Percentiles rank a stretch among this genome's conserved stretches.
Evolutionary conservation across 2,329 filamentous ascomycete genomes (phyloP).

Genomic region (Alternaria postmessia): DNA sequence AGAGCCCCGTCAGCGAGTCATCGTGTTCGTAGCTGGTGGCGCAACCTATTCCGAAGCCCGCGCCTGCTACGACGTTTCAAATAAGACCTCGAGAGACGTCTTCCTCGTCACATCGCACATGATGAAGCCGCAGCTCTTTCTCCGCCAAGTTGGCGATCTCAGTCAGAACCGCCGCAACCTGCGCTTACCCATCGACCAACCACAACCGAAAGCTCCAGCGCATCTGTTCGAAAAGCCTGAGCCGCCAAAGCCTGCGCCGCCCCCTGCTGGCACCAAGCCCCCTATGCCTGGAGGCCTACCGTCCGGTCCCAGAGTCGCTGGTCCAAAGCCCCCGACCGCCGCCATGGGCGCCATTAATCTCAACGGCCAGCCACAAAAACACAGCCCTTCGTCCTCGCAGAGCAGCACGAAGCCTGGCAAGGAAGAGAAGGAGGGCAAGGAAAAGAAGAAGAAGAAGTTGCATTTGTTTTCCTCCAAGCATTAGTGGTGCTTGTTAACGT

Average conservation of each 20-base stretch:
- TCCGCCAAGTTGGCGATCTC: conserved; percentile 83
- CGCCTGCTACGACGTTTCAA: conserved; percentile 85
- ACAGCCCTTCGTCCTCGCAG: conserved; percentile 23
- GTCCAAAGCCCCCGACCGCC: conserved; percentile 45
- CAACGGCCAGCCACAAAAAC: conserved; percentile 30
- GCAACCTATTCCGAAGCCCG: conserved; percentile 92
- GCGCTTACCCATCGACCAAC: conserved; percentile 81
- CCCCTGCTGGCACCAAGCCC: conserved; percentile 56
- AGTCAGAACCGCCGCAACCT: conserved; percentile 77
- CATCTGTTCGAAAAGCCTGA: conserved; percentile 82
- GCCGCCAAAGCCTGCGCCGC: conserved; percentile 62
- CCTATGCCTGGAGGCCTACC: conserved; percentile 40
- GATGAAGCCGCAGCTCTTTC: conserved; percentile 82
- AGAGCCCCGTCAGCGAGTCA: conserved; percentile 88
- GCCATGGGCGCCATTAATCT: conserved; percentile 45
- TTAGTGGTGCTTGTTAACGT: conserved; percentile 19
- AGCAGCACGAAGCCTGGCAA: conserved; percentile 30
- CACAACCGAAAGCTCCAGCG: conserved; percentile 80
- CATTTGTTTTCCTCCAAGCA: conserved; percentile 60
- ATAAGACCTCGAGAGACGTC: conserved; percentile 78
- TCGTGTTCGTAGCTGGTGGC: conserved; percentile 94
- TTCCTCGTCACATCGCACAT: conserved; percentile 92
- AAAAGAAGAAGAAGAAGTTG: conserved; percentile 65
- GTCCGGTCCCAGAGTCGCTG: conserved; percentile 36
- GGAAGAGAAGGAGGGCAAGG: conserved; percentile 39